Evolutionary conservation across 2,329 filamentous ascomycete species (phyloP).

Genomic region (Beauveria scarabaeidicola): DNA sequence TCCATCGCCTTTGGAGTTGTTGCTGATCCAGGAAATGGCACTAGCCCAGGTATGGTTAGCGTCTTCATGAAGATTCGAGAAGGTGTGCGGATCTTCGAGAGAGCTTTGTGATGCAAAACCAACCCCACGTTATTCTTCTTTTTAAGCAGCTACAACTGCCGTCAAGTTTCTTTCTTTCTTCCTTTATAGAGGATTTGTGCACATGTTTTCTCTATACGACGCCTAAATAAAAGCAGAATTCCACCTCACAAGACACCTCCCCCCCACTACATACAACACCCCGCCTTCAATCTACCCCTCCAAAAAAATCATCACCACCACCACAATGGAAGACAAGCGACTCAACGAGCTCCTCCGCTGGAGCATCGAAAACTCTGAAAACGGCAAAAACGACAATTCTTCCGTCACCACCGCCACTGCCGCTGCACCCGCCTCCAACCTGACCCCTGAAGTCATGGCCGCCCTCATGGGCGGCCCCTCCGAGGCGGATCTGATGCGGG

Average conservation of each 20-base stretch:
- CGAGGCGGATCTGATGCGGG: slow-evolving; percentile 86
- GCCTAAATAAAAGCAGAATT: background rate
- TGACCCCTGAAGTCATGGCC: slow-evolving; percentile 63
- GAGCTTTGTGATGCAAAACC: slow-evolving; percentile 12
- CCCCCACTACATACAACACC: background rate
- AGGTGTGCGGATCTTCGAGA: slow-evolving; percentile 10
- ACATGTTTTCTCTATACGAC: background rate
- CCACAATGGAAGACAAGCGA: slow-evolving; percentile 40
- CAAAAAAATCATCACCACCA: background rate
- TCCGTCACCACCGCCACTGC: slow-evolving; percentile 25
- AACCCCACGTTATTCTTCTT: slow-evolving; percentile 6
- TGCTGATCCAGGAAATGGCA: background rate
- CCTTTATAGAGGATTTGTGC: background rate
- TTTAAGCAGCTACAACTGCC: background rate
- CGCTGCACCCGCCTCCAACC: slow-evolving; percentile 19
- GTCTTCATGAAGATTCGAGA: slow-evolving; percentile 12
- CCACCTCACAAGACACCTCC: background rate
- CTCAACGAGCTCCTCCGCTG: slow-evolving; percentile 76
- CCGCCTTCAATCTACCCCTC: background rate
- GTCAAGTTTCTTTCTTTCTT: background rate
- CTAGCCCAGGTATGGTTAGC: slow-evolving; percentile 7
- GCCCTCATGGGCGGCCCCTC: slow-evolving; percentile 76
- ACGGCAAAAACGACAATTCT: slow-evolving; percentile 18
- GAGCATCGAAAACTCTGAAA: slow-evolving; percentile 48
- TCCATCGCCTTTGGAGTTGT: background rate